phyloP scores from a whole-genome alignment of 2,329 filamentous ascomycete species.

The Colletotrichum musae region DNA sequence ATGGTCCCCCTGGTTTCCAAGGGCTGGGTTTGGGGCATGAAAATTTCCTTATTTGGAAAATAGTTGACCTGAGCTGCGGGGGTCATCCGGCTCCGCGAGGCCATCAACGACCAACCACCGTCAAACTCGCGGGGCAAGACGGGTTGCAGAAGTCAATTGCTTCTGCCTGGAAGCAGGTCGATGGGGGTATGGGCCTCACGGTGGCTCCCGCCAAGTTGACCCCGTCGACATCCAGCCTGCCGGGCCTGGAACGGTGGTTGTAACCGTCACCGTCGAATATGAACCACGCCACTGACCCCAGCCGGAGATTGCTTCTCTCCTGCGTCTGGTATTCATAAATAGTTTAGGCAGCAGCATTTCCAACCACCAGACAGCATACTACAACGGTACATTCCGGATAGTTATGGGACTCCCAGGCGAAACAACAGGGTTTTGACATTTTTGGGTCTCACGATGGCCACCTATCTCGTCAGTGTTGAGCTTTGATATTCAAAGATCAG shows the following conservation, averaged over 20 bases:
- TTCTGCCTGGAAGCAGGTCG: slow-evolving; percentile 29
- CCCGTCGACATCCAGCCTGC: not conserved
- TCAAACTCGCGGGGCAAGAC: not conserved
- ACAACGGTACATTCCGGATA: not conserved
- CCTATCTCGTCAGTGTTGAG: too few species aligned
- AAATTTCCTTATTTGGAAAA: slow-evolving; percentile 38
- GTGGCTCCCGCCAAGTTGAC: slow-evolving; percentile 1
- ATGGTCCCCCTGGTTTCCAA: slow-evolving; percentile 13
- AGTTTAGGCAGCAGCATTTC: slow-evolving; percentile 13
- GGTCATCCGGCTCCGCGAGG: not conserved
- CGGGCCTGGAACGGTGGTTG: slow-evolving; percentile 4
- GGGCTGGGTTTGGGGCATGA: not conserved
- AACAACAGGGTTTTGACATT: not conserved
- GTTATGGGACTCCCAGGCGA: not conserved
- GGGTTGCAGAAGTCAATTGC: slow-evolving; percentile 20
- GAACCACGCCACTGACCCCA: slow-evolving; percentile 11
- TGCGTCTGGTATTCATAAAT: not conserved
- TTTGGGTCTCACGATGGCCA: not conserved
- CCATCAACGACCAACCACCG: slow-evolving; percentile 3
- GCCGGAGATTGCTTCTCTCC: slow-evolving; percentile 4
- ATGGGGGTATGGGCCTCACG: slow-evolving; percentile 9
- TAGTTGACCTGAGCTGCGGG: slow-evolving; percentile 22
- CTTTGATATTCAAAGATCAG: too few species aligned
- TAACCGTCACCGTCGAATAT: slow-evolving; percentile 5
- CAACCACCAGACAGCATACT: not conserved